phyloP scores from a whole-genome alignment of 2,329 filamentous ascomycete species.

The Lomentospora prolificans region DNA sequence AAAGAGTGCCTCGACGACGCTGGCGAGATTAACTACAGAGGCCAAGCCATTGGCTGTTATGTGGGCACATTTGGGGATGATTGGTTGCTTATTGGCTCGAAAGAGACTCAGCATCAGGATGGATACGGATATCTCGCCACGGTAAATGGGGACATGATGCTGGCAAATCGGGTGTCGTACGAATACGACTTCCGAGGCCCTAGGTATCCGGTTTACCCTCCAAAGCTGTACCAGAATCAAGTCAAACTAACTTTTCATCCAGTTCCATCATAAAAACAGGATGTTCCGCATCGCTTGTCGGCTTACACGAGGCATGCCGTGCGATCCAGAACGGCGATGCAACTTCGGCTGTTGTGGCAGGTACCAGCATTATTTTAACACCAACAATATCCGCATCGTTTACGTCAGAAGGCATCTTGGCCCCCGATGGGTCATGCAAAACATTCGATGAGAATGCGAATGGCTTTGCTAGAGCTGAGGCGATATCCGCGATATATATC shows the following conservation, averaged over 20 bases:
- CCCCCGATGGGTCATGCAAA: conserved; percentile 39
- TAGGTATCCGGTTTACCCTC: conserved; percentile 14
- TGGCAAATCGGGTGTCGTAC: conserved; percentile 23
- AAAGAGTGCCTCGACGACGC: conserved; percentile 12
- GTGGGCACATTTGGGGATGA: conserved; percentile 13
- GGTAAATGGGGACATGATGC: conserved; percentile 15
- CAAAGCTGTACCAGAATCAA: background rate
- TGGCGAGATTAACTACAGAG: conserved; percentile 6
- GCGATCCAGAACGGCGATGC: conserved; percentile 19
- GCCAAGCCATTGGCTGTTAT: conserved; percentile 10
- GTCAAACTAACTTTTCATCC: background rate
- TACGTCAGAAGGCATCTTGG: conserved; percentile 23
- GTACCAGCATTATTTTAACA: conserved; percentile 21
- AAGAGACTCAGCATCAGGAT: conserved; percentile 9
- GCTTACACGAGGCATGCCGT: conserved; percentile 22
- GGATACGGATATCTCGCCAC: conserved; percentile 15
- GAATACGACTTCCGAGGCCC: conserved; percentile 23
- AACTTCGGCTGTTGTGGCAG: conserved; percentile 21
- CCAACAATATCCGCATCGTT: conserved; percentile 17
- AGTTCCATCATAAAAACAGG: conserved; percentile 26
- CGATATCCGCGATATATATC: conserved; percentile 42
- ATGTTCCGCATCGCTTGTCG: conserved; percentile 23
- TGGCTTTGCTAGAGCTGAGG: conserved; percentile 54
- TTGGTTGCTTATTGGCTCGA: conserved; percentile 8
- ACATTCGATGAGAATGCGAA: conserved; percentile 23